Evolutionary conservation across 2,329 filamentous ascomycete species (phyloP), one percentile per base, ranked within the genome.

Genomic region (Calonectria fujianensis): DNA sequence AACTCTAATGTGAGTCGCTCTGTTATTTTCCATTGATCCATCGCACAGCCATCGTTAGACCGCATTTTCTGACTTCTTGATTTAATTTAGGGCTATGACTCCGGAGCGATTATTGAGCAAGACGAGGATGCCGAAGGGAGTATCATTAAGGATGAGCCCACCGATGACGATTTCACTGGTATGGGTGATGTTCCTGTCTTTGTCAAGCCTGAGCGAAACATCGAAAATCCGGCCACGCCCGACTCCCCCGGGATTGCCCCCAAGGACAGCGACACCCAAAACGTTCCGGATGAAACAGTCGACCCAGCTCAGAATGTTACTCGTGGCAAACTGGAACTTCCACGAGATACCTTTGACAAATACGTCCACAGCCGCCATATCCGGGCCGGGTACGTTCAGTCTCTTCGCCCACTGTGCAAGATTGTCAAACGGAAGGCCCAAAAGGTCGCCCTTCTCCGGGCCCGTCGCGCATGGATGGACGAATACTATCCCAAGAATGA

Each of bases 61-160:
- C 35, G 4, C 13, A 18, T 9, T 39, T 39, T 13, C 57, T 41
- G 11, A 61, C 35, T 61, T 18, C 8, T 24, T 37, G 13, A 11
- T 39, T 37, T 16, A 39, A 61, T n/a, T 13, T 6, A 57, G 52
- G 18, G 35, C 52, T 31, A 57, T 9, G 29, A 57, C 3, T 2
- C 9, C 3, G 13, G 6, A 14, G 14, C 35, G 13, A 16, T 18
- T 16, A 61, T 27, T 24, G 35, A 61, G 24, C n/a, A 57, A 13
- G 52, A 29, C 52, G 29, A 57, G 29, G 52, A 57, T 35, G 31
- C 52, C 29, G 52, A 29, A 20, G 52, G 29, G 6, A n/a, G 18
- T 35, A n/a, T 35, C 52, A 35, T 57, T 35, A 57, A 57, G 52
- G 31, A 57, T 20, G 52, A 57, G 29, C 52, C 29, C 29, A 35